These are phyloP conservation scores for Recurvomyces mirabilis DNA, from an alignment of 495 filamentous ascomycete species.

Conservation along the genomic window DNA sequence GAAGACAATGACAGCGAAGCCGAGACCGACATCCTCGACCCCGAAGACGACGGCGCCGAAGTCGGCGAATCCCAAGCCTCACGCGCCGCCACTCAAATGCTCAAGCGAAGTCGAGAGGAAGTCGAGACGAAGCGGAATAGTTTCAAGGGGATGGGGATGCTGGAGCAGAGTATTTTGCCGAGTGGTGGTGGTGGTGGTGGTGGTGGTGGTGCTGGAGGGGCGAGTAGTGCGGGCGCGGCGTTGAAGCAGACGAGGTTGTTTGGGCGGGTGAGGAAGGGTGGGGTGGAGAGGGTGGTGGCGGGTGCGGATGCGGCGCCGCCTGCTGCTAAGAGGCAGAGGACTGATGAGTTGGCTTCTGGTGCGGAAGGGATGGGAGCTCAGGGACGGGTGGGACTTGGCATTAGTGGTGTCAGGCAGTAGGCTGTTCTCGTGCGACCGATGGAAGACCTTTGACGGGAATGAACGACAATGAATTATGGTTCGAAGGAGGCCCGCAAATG, in stretches of 20 bases:
- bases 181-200: too few relatives aligned
- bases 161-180: neutral
- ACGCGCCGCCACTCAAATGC: constrained; percentile 41
- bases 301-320: neutral
- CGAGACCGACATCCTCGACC: constrained; percentile 15
- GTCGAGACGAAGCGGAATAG: constrained; percentile 9
- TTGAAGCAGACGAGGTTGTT: constrained; percentile 30
- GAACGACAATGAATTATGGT: too few relatives aligned
- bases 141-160: constrained; percentile 9
- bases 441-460: too few relatives aligned
- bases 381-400: constrained; percentile 27
- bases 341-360: constrained; percentile 8
- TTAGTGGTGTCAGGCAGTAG: constrained; percentile 24
- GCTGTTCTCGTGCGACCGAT: too few relatives aligned
- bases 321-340: constrained; percentile 24
- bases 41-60: constrained; percentile 36
- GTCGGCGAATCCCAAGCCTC: constrained; percentile 43
- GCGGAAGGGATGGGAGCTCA: too few relatives aligned
- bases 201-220: too few relatives aligned
- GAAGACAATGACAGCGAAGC: constrained; percentile 38
- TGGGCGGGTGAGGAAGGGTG: constrained; percentile 29
- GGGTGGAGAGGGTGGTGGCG: constrained; percentile 15
- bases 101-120: constrained; percentile 25
- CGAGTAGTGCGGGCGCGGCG: neutral
- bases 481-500: too few relatives aligned